phyloP scores from a whole-genome alignment of 2,329 filamentous ascomycete genomes.

The Xylaria polymorpha region DNA sequence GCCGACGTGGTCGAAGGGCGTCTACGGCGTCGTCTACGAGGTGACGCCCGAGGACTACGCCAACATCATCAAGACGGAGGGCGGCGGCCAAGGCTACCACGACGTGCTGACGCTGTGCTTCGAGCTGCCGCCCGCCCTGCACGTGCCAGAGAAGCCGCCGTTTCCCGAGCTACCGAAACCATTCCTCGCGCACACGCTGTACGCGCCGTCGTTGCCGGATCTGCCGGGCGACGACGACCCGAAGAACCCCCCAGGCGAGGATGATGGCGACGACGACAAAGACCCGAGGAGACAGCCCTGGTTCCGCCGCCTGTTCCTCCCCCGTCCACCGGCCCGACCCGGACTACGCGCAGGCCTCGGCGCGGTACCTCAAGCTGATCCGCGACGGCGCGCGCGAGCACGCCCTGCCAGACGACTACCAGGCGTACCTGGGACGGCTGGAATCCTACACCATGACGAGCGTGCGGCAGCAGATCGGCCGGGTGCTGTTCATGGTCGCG shows the following conservation, averaged over 20 bases:
- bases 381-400: constrained; percentile 83
- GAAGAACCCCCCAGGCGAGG: constrained; percentile 5
- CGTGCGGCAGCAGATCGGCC: constrained; percentile 73
- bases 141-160: constrained; percentile 72
- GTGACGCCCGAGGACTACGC: constrained; percentile 85
- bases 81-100: constrained; percentile 84
- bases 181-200: constrained; percentile 88
- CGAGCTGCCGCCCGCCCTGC: constrained; percentile 68
- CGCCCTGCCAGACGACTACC: constrained; percentile 81
- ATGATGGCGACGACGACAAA: constrained; percentile 32
- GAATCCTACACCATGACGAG: constrained; percentile 78
- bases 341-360: constrained; percentile 82
- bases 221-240: constrained; percentile 37
- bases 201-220: constrained; percentile 68
- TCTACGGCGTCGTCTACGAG: constrained; percentile 96
- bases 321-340: constrained; percentile 69
- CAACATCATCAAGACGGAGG: constrained; percentile 90
- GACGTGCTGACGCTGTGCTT: constrained; percentile 86
- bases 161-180: constrained; percentile 64
- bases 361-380: constrained; percentile 85
- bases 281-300: constrained; percentile 52
- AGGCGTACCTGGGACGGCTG: constrained; percentile 75
- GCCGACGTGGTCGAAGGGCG: constrained; percentile 77
- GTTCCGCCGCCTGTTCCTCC: constrained; percentile 60
- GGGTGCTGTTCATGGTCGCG: constrained; percentile 67